A percentile compares a stretch with the other conserved stretches of the same genome.
Evolutionary conservation across 345 rosid genomes (phyloP).

Genomic region (Hypericum perforatum): DNA sequence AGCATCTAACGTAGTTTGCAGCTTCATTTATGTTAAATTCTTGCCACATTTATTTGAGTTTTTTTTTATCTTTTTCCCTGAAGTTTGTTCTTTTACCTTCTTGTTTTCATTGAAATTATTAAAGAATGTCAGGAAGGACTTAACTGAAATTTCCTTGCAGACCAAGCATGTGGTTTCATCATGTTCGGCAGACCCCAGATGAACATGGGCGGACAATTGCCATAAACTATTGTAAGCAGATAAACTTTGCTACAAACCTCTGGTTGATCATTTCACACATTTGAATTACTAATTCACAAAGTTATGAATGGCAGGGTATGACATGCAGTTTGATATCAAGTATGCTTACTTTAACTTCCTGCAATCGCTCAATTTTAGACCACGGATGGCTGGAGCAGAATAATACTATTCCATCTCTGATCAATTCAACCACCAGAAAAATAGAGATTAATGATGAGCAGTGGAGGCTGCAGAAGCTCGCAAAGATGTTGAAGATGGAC

Average conservation of each 20-base stretch:
- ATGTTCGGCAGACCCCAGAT: slow-evolving; percentile 72
- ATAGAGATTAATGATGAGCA: too few species aligned
- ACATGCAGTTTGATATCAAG: slow-evolving; percentile 83
- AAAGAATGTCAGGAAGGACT: too few species aligned
- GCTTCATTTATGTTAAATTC: too few species aligned
- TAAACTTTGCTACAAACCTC: slow-evolving; percentile 1
- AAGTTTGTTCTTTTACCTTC: too few species aligned
- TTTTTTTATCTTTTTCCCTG: too few species aligned
- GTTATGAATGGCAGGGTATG: slow-evolving; percentile 55
- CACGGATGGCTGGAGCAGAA: slow-evolving; percentile 16
- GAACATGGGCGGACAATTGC: slow-evolving; percentile 66
- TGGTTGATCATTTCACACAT: not conserved
- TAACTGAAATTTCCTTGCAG: slow-evolving; percentile 22
- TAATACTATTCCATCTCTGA: slow-evolving; percentile 13
- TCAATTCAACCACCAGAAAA: not conserved
- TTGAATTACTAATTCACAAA: not conserved
- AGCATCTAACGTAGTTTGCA: too few species aligned
- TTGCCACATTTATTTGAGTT: too few species aligned
- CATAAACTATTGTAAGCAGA: slow-evolving; percentile 64
- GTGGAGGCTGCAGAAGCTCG: too few species aligned
- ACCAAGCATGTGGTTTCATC: slow-evolving; percentile 99
- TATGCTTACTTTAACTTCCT: slow-evolving; percentile 82
- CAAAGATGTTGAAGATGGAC: too few species aligned
- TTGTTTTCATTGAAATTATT: too few species aligned
- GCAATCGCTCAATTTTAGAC: slow-evolving; percentile 40